Conservation (phyloP, 2,329 filamentous ascomycete species). For the Pseudogymnoascus sp. region DNA sequence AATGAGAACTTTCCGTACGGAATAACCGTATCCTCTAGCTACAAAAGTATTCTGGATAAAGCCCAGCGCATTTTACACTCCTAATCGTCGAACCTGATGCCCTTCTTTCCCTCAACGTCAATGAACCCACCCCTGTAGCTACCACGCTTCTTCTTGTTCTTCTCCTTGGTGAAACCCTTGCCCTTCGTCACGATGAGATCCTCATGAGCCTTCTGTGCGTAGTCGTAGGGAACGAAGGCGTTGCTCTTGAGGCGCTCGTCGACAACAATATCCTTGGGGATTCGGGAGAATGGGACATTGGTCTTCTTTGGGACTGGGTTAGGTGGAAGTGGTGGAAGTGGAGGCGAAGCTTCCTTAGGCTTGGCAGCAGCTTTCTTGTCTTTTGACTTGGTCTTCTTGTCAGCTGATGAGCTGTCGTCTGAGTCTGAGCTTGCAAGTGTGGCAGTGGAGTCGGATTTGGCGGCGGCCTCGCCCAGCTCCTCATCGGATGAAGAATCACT, state of each 20-base stretch:
- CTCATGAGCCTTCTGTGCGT: conserved; percentile 80
- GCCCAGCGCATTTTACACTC: not conserved
- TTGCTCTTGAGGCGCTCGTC: conserved; percentile 70
- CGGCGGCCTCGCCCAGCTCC: conserved; percentile 23
- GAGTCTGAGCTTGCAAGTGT: conserved; percentile 43
- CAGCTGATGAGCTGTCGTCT: not conserved
- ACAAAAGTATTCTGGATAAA: conserved; percentile 6
- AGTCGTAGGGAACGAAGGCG: conserved; percentile 74
- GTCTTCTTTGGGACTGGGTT: conserved; percentile 38
- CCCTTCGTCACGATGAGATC: conserved; percentile 87
- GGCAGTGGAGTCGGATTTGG: conserved; percentile 36
- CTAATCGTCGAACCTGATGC: conserved; percentile 91
- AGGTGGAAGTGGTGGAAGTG: conserved; percentile 26
- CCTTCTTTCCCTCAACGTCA: conserved; percentile 73
- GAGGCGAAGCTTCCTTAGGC: conserved; percentile 23
- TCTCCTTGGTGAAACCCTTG: conserved; percentile 98
- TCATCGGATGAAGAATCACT: conserved; percentile 33
- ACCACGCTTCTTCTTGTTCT: conserved; percentile 96
- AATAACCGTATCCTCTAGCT: not conserved
- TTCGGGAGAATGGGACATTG: conserved; percentile 70
- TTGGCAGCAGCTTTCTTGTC: conserved; percentile 19
- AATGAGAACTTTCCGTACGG: not conserved
- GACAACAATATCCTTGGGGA: conserved; percentile 61
- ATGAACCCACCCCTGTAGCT: conserved; percentile 86
- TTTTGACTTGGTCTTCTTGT: conserved; percentile 17